phyloP scores from a whole-genome alignment of 805 yeast genomes.

The Yarrowia yakushimensis region DNA sequence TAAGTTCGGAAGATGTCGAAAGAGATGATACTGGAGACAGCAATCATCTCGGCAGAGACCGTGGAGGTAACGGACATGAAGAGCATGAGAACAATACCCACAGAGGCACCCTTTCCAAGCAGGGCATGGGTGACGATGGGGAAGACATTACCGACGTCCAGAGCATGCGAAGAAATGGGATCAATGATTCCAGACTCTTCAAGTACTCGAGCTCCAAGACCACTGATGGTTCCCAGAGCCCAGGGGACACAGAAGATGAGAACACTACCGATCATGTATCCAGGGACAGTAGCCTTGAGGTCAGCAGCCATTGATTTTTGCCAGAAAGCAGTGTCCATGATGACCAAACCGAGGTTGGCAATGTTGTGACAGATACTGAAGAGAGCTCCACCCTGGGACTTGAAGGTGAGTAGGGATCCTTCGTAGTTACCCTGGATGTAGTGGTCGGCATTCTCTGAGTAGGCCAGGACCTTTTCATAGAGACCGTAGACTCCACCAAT shows the following conservation, averaged over 20 bases:
- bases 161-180: slow-evolving; percentile 76
- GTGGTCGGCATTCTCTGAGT: slow-evolving; percentile 35
- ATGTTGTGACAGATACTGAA: slow-evolving; percentile 28
- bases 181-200: slow-evolving; percentile 43
- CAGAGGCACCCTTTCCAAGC: slow-evolving; percentile 83
- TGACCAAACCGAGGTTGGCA: slow-evolving; percentile 28
- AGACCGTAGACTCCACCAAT: slow-evolving; percentile 47
- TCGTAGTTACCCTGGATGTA: slow-evolving; percentile 31
- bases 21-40: slow-evolving; percentile 44
- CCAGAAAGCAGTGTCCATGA: slow-evolving; percentile 40
- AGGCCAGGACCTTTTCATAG: slow-evolving; percentile 45
- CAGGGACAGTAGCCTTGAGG: slow-evolving; percentile 42
- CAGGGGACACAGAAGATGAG: slow-evolving; percentile 47
- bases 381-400: slow-evolving; percentile 27
- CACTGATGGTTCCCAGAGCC: slow-evolving; percentile 38
- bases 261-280: slow-evolving; percentile 45
- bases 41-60: slow-evolving; percentile 43
- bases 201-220: slow-evolving; percentile 45
- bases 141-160: slow-evolving; percentile 55
- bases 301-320: slow-evolving; percentile 46
- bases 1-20: slow-evolving; percentile 49
- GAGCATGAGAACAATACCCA: slow-evolving; percentile 50
- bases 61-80: slow-evolving; percentile 45
- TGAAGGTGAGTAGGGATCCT: slow-evolving; percentile 49
- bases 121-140: slow-evolving; percentile 74